Percentiles rank a stretch among this genome's conserved stretches.
Evolutionary conservation across 192 early-diverging fungal species (phyloP).

Genomic region (Podila epigama): DNA sequence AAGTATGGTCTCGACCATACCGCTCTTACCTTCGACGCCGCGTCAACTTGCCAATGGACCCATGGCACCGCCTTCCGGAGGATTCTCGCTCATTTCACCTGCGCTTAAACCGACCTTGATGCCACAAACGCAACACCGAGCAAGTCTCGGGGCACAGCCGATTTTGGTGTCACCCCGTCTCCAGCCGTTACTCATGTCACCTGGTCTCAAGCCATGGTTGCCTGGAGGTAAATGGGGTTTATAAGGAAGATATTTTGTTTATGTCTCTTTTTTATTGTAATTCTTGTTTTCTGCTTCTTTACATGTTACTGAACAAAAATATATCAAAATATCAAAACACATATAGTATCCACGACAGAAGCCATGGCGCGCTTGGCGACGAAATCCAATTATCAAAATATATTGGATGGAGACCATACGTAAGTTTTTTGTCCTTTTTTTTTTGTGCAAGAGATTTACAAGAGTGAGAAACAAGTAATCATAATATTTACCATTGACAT

Average conservation of each 20-base stretch:
- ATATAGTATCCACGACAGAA: constrained; percentile 38
- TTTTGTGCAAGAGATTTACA: background rate
- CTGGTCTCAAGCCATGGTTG: constrained; percentile 54
- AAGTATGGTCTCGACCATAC: constrained; percentile 2
- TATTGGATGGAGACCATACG: constrained; percentile 87
- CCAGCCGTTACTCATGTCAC: constrained; percentile 52
- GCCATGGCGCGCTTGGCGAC: constrained; percentile 55
- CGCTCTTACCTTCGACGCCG: constrained; percentile 25
- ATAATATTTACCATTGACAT: background rate
- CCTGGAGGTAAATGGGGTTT: constrained; percentile 20
- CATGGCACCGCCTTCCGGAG: constrained; percentile 11
- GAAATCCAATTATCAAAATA: constrained; percentile 83
- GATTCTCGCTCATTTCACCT: constrained; percentile 22
- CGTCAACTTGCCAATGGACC: constrained; percentile 11
- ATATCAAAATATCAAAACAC: too few relatives aligned
- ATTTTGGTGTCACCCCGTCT: constrained; percentile 23
- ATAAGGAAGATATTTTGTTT: background rate
- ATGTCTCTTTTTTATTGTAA: background rate
- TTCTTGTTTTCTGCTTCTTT: too few relatives aligned
- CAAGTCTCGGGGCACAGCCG: constrained; percentile 28
- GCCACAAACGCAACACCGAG: constrained; percentile 35
- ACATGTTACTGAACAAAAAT: too few relatives aligned
- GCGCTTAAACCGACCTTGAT: constrained; percentile 38
- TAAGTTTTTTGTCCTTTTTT: constrained; percentile 35
- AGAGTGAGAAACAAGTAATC: background rate